These are phyloP conservation scores for Orbilia ellipsospora DNA, from an alignment of 2,329 filamentous ascomycete genomes.

Conservation along the genomic window DNA sequence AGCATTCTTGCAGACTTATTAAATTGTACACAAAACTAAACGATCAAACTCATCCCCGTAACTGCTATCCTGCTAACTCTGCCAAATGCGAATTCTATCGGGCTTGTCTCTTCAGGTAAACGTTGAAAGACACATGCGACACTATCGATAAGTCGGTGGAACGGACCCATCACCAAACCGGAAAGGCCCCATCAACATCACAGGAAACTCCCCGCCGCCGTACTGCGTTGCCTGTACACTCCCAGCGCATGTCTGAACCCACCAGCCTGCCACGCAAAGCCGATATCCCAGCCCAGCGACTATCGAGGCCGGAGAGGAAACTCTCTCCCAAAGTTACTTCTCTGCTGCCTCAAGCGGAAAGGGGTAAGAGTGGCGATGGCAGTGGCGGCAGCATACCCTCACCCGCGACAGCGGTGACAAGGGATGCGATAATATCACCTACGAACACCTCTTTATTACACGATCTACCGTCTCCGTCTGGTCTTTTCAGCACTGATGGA, in stretches of 20 bases:
- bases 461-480: background rate
- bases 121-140: no score
- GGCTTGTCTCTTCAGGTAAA: no score
- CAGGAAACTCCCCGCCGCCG: background rate
- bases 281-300: constrained; percentile 34
- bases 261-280: constrained; percentile 34
- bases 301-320: constrained; percentile 18
- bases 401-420: constrained; percentile 31
- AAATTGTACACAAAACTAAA: no score
- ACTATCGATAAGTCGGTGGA: no score
- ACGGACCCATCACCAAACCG: no score
- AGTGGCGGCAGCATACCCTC: constrained; percentile 7
- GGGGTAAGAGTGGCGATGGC: constrained; percentile 1
- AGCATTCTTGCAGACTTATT: no score
- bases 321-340: background rate
- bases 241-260: constrained; percentile 47
- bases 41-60: no score
- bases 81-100: no score
- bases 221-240: constrained; percentile 8
- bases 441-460: background rate
- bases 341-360: background rate
- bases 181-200: background rate
- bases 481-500: background rate
- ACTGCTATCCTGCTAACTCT: no score
- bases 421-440: constrained; percentile 1